Percentiles rank a stretch among this genome's conserved stretches.
phyloP scores from a whole-genome alignment of 768 basidiomycete species.

The Auricularia cornea region DNA sequence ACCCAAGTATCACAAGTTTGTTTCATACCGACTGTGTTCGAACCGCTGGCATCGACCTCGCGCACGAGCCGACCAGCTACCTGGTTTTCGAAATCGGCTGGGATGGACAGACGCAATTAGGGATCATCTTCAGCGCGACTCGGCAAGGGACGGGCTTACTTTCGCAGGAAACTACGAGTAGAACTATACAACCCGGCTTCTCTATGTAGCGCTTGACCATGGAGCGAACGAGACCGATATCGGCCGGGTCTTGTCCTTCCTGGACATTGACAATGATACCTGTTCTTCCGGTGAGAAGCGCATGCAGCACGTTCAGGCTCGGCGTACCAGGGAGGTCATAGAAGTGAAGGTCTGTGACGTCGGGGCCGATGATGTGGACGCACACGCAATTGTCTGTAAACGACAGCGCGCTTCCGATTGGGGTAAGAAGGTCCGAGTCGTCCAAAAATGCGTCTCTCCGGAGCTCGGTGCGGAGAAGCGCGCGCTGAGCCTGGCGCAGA shows the following conservation, averaged over 20 bases:
- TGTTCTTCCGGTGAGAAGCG: slow-evolving; percentile 12
- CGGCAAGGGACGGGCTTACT: slow-evolving; percentile 30
- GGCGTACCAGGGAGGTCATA: slow-evolving; percentile 49
- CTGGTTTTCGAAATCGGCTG: slow-evolving; percentile 81
- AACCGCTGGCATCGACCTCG: slow-evolving; percentile 49
- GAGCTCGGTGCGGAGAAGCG: slow-evolving; percentile 51
- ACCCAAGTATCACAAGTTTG: background rate
- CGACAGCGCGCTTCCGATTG: slow-evolving; percentile 15
- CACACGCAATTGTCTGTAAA: slow-evolving; percentile 54
- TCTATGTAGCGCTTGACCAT: slow-evolving; percentile 53
- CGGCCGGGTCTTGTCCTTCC: slow-evolving; percentile 37
- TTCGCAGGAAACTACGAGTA: slow-evolving; percentile 56
- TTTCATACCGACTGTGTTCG: slow-evolving; percentile 57
- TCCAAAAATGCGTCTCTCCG: slow-evolving; percentile 31
- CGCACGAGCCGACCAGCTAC: slow-evolving; percentile 60
- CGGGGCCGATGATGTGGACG: slow-evolving; percentile 48
- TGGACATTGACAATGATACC: slow-evolving; percentile 54
- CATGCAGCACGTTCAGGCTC: background rate
- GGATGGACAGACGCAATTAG: background rate
- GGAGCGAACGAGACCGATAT: slow-evolving; percentile 53
- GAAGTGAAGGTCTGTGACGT: slow-evolving; percentile 56
- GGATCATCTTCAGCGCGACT: background rate
- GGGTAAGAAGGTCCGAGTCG: slow-evolving; percentile 23
- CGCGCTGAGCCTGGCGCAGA: slow-evolving; percentile 55
- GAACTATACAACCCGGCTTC: slow-evolving; percentile 51